Conservation (phyloP, 1,139 yeast genomes). For the Entelexis sorbosivorans region DNA sequence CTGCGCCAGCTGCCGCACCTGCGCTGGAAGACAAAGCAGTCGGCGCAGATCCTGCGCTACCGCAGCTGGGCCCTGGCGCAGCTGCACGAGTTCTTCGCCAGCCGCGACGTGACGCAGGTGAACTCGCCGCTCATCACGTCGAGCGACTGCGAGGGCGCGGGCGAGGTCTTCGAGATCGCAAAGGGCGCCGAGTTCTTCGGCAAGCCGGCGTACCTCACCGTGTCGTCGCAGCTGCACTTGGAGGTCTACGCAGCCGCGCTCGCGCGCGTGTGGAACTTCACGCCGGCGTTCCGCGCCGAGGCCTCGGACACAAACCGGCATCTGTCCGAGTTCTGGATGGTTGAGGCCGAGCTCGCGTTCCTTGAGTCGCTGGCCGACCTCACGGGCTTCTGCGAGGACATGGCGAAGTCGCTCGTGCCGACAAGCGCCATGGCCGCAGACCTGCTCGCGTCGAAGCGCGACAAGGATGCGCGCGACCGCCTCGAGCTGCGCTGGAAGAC, state of each 20-base stretch:
- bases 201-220: slow-evolving; percentile 60
- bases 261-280: slow-evolving; percentile 73
- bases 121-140: slow-evolving; percentile 78
- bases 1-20: slow-evolving; percentile 63
- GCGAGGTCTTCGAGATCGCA: slow-evolving; percentile 60
- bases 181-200: slow-evolving; percentile 46
- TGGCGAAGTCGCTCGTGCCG: slow-evolving; percentile 50
- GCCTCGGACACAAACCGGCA: slow-evolving; percentile 84
- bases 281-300: slow-evolving; percentile 94
- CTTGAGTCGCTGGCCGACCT: slow-evolving; percentile 48
- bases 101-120: slow-evolving; percentile 53
- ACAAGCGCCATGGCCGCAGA: slow-evolving; percentile 34
- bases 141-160: slow-evolving; percentile 97
- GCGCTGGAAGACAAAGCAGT: slow-evolving; percentile 59
- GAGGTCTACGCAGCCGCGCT: slow-evolving; percentile 71
- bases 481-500: slow-evolving; percentile 31
- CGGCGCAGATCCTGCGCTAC: slow-evolving; percentile 57
- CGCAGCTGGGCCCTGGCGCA: slow-evolving; percentile 55
- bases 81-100: slow-evolving; percentile 45
- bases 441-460: slow-evolving; percentile 32
- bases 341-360: slow-evolving; percentile 82
- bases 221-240: slow-evolving; percentile 82
- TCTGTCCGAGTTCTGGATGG: slow-evolving; percentile 93
- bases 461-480: slow-evolving; percentile 35
- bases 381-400: slow-evolving; percentile 53